Evolutionary conservation across 139 green algal genomes (phyloP).

Genomic region (Chlamydomonas eustigma): DNA sequence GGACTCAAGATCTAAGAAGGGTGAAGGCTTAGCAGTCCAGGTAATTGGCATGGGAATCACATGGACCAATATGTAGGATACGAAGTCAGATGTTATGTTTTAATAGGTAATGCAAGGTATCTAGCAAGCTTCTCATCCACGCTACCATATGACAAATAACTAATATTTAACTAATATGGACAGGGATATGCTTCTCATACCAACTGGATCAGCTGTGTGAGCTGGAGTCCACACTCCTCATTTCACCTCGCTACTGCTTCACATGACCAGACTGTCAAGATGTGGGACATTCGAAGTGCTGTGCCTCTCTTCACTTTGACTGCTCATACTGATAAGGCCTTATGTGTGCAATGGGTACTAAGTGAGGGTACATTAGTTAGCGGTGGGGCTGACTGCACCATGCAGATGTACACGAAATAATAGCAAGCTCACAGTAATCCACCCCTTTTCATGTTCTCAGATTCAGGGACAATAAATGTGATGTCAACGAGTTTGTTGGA

Average conservation of each 20-base stretch:
- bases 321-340: constrained; percentile 49
- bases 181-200: constrained; percentile 41
- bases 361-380: constrained; percentile 22
- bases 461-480: no score
- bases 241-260: constrained; percentile 61
- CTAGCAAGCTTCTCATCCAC: no score
- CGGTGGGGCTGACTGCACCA: constrained; percentile 50
- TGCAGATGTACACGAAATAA: constrained; percentile 49
- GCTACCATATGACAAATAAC: no score
- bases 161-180: no score
- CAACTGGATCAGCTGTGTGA: constrained; percentile 64
- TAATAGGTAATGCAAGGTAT: no score
- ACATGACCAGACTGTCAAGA: constrained; percentile 52
- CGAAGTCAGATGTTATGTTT: no score
- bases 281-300: constrained; percentile 48
- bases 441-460: no score
- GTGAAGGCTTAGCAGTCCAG: constrained; percentile 46
- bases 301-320: constrained; percentile 55
- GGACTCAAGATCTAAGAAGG: constrained; percentile 49
- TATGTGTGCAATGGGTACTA: constrained; percentile 27
- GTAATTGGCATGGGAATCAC: neutral
- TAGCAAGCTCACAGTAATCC: no score
- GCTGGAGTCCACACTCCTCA: constrained; percentile 55
- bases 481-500: no score
- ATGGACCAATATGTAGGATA: neutral